These are phyloP conservation scores for Cladophialophora immunda DNA, from an alignment of 2,329 filamentous ascomycete species.

Conservation along the genomic window DNA sequence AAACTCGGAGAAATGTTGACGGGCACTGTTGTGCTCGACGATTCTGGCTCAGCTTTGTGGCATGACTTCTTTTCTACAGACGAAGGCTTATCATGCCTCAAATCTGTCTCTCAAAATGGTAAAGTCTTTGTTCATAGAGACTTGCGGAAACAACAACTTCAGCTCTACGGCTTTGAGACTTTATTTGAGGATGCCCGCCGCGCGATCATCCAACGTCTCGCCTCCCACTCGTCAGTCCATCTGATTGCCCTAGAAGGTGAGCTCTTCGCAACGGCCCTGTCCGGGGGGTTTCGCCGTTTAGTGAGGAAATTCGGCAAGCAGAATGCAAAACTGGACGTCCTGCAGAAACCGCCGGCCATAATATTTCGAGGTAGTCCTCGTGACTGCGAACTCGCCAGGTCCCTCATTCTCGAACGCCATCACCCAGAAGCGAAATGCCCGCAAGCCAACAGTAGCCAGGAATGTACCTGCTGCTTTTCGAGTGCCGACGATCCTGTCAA, in stretches of 20 bases:
- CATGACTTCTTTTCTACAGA: conserved; percentile 20
- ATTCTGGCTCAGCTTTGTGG: conserved; percentile 23
- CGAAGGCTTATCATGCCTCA: conserved; percentile 18
- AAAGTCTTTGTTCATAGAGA: conserved; percentile 27
- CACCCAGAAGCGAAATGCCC: background rate
- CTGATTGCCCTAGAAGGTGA: conserved; percentile 17
- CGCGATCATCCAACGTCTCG: conserved; percentile 8
- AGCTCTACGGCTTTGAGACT: conserved; percentile 10
- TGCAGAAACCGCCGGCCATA: background rate
- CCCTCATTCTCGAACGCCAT: conserved; percentile 2
- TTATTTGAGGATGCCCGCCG: conserved; percentile 14
- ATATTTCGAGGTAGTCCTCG: conserved; percentile 5
- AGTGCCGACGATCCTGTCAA: conserved; percentile 8
- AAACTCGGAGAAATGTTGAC: conserved; percentile 13
- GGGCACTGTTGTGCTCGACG: conserved; percentile 22
- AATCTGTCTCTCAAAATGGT: background rate
- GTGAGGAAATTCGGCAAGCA: conserved; percentile 19
- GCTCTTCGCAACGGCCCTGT: conserved; percentile 7
- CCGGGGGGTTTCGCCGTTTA: conserved; percentile 15
- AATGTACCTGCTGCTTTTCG: conserved; percentile 24
- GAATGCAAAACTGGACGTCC: conserved; percentile 9
- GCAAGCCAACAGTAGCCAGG: background rate
- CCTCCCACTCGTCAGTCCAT: conserved; percentile 1
- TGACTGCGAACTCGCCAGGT: background rate
- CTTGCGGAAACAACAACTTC: conserved; percentile 15